Base-by-base conservation (phyloP, 2,329 filamentous ascomycete species). In the Sclerotinia minor region DNA sequence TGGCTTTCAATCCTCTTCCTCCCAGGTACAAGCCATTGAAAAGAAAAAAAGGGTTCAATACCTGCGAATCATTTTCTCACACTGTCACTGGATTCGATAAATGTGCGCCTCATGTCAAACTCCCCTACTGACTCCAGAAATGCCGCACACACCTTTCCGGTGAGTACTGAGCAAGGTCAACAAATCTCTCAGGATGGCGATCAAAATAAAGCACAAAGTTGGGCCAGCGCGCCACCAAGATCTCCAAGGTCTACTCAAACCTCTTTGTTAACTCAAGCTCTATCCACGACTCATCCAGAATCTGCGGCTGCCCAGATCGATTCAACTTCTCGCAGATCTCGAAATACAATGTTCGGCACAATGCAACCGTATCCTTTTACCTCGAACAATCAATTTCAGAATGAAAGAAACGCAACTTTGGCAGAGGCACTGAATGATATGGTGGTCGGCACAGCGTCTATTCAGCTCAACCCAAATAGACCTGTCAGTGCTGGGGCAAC, bases 51-150 rank as follows among this genome's bases (percentile, higher is more conserved):
- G 52, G 69, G 69, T 70, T 73, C 70, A 69, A 70, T 69, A 69
- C 60, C 73, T 73, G 68, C 73, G 72, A 76, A 75, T 74, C 75
- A 74, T 69, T 69, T 68, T 71, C 60, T 69, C 75, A 76, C 75
- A 76, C 70, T 73, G 70, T 70, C 68, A 57, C 58, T 72, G 69
- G 71, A 72, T 68, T 75, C 75, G 72, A 76, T 77, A 76, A 70
- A 77, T 77, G 76, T 72, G 70, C 73, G 72, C 75, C 75, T 75
- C 76, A 77, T 77, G 76, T 75, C 75, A 73, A 75, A 69, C 65
- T 72, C 73, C 70, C 72, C 69, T 71, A 68, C 73, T 74, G 75
- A 75, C 72, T 69, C 74, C 72, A 73, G 71, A 74, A 75, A 77
- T 77, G 75, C 74, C 75, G 73, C 74, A 73, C 69, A 72, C 73